Conservation (phyloP, 2,329 filamentous ascomycete species). For the Graphilbum fragrans region DNA sequence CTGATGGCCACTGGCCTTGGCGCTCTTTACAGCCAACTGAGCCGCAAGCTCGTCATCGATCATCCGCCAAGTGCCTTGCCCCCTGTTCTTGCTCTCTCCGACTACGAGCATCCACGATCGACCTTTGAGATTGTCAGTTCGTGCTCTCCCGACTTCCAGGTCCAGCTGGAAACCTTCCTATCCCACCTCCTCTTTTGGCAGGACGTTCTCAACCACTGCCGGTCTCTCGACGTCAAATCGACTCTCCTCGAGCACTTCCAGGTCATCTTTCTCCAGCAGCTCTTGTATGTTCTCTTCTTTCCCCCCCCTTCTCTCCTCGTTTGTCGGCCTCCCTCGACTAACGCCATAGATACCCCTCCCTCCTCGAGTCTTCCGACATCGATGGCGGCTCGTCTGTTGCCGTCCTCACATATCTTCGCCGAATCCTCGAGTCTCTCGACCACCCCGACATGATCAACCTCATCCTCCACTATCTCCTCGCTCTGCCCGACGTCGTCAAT, state of each 20-base stretch:
- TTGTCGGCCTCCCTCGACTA: not conserved
- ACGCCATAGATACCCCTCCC: conserved; percentile 66
- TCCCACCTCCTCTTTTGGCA: conserved; percentile 97
- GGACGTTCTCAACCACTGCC: conserved; percentile 91
- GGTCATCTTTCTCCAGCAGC: conserved; percentile 86
- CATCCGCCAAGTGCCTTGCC: conserved; percentile 65
- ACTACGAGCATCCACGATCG: conserved; percentile 64
- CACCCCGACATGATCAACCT: conserved; percentile 91
- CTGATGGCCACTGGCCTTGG: conserved; percentile 94
- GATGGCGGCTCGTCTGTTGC: conserved; percentile 95
- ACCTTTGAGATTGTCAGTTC: conserved; percentile 63
- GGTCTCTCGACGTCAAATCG: conserved; percentile 80
- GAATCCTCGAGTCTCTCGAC: conserved; percentile 82
- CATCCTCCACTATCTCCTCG: conserved; percentile 84
- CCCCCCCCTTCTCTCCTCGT: not conserved
- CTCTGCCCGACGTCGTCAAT: conserved; percentile 50
- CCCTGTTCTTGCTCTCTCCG: conserved; percentile 76
- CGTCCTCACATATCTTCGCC: conserved; percentile 82
- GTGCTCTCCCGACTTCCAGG: conserved; percentile 62
- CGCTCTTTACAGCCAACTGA: conserved; percentile 55
- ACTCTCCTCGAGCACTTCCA: conserved; percentile 95
- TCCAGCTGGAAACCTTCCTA: conserved; percentile 85
- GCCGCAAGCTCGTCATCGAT: conserved; percentile 70
- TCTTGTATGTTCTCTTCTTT: conserved; percentile 49
- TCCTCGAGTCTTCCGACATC: conserved; percentile 92